Evolutionary conservation across 345 rosid species (phyloP).

Genomic region (Raphanus raphanistrum): DNA sequence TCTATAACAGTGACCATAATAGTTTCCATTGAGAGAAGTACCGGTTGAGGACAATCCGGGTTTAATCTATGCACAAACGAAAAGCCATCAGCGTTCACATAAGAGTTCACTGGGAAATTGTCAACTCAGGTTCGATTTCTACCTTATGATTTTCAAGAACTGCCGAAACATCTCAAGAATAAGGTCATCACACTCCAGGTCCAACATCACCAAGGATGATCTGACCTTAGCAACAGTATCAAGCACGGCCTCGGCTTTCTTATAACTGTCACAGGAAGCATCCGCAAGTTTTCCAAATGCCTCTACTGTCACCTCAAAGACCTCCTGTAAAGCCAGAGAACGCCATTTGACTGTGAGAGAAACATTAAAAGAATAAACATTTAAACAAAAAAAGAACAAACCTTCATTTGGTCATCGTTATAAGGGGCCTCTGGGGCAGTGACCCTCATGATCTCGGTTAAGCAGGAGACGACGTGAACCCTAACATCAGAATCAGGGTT

Average conservation of each 20-base stretch:
- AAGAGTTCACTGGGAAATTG: neutral
- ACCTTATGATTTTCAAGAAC: slow-evolving; percentile 62
- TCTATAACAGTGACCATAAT: slow-evolving; percentile 65
- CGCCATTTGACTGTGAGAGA: neutral
- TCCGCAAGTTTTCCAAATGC: slow-evolving; percentile 62
- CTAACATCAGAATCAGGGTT: slow-evolving; percentile 59
- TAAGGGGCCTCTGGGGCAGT: slow-evolving; percentile 84
- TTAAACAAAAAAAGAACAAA: neutral
- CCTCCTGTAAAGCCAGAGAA: slow-evolving; percentile 53
- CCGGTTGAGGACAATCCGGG: slow-evolving; percentile 53
- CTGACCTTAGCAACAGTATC: slow-evolving; percentile 65
- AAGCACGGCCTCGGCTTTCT: slow-evolving; percentile 53
- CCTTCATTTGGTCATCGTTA: slow-evolving; percentile 80
- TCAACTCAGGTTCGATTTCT: neutral
- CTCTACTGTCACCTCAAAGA: slow-evolving; percentile 54
- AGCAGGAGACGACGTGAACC: slow-evolving; percentile 70
- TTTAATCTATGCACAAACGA: slow-evolving; percentile 38
- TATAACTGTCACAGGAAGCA: slow-evolving; percentile 52
- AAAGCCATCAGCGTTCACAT: slow-evolving; percentile 6
- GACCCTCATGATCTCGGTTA: slow-evolving; percentile 71
- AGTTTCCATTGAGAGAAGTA: slow-evolving; percentile 59
- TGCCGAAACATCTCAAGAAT: slow-evolving; percentile 61
- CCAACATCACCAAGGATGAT: slow-evolving; percentile 77
- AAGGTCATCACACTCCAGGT: slow-evolving; percentile 65
- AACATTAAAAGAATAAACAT: neutral